Base-by-base conservation (phyloP, 2,329 filamentous ascomycete genomes). In the Talaromyces sp. region DNA sequence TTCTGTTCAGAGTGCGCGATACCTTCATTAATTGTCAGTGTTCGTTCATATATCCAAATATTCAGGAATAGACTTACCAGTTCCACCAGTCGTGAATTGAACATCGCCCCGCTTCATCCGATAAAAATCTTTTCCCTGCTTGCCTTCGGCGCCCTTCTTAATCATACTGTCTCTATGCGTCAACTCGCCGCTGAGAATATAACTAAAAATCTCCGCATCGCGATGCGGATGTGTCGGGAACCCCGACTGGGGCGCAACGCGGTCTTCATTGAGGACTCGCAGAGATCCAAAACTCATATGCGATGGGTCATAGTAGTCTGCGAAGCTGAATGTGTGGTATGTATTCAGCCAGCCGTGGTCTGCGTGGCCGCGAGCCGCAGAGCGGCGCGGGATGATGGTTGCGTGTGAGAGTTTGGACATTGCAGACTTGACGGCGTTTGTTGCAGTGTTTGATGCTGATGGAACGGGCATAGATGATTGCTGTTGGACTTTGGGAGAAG, bases 51-150 rank as follows among this genome's bases (percentile, higher is more conserved):
- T 45, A 19, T n/a, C 10, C 54, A 7, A 19, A 31, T 8, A n/a
- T 7, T 8, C 22, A 39, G 16, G 8, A 11, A 27, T 54, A 24
- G 59, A 70, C 74, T 69, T 86, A 71, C 88, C 88, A 5, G 87
- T 92, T 63, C 92, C 92, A n/a, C 91, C 92, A 14, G 89, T 93
- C 10, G 92, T 96, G 78, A 96, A 96, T 73, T 96, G 92, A 52
- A 96, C 90, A 75, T 96, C 92, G 13, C 92, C 91, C 43, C 91
- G 84, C 72, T 86, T 85, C 82, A 96, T 89, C 39, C 86, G 82
- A 73, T 83, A 91, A 73, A 90, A 91, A 70, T 86, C 82, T 74
- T 90, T 87, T 11, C 76, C 77, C 50, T 84, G 84, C 68, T 82
- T 79, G 24, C 83, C 86, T 73, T 90, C 88, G 22, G 81, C 78